phyloP scores from a whole-genome alignment of 2,329 filamentous ascomycete species.

The Aspergillus sp. region DNA sequence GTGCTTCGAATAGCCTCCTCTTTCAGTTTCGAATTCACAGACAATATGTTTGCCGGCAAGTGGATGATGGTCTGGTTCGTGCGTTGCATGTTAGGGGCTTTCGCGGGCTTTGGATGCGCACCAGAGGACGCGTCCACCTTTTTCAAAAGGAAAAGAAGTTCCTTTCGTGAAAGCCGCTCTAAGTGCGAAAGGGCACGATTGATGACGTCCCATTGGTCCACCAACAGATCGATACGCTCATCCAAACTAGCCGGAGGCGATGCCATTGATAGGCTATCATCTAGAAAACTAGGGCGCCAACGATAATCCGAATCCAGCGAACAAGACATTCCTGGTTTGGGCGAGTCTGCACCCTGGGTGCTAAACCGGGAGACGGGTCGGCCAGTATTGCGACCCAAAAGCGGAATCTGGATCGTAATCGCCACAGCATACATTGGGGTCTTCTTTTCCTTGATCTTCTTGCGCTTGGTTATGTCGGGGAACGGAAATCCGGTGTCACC shows the following conservation, averaged over 20 bases:
- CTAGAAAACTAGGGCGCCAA: slow-evolving; percentile 36
- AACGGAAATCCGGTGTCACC: slow-evolving; percentile 39
- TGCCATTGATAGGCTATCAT: slow-evolving; percentile 45
- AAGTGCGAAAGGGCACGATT: slow-evolving; percentile 55
- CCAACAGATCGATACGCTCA: slow-evolving; percentile 55
- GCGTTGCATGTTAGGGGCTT: slow-evolving; percentile 48
- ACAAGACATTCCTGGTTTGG: slow-evolving; percentile 35
- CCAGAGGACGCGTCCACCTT: slow-evolving; percentile 44
- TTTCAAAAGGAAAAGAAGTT: slow-evolving; percentile 52
- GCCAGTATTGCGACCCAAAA: slow-evolving; percentile 33
- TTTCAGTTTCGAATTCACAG: slow-evolving; percentile 46
- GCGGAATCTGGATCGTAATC: slow-evolving; percentile 56
- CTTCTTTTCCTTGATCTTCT: slow-evolving; percentile 52
- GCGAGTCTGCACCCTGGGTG: slow-evolving; percentile 32
- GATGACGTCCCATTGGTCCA: slow-evolving; percentile 61
- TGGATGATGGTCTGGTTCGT: slow-evolving; percentile 51
- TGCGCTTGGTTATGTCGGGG: slow-evolving; percentile 40
- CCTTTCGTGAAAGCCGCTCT: slow-evolving; percentile 52
- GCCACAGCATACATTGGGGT: slow-evolving; percentile 61
- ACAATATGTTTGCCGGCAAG: slow-evolving; percentile 50
- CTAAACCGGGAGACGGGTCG: slow-evolving; percentile 39
- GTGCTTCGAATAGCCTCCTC: slow-evolving; percentile 48
- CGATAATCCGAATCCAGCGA: slow-evolving; percentile 44
- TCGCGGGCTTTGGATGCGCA: slow-evolving; percentile 44
- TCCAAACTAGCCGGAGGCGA: slow-evolving; percentile 51